Conservation (phyloP, 140 eudicot species). For the Stevia rebaudiana region DNA sequence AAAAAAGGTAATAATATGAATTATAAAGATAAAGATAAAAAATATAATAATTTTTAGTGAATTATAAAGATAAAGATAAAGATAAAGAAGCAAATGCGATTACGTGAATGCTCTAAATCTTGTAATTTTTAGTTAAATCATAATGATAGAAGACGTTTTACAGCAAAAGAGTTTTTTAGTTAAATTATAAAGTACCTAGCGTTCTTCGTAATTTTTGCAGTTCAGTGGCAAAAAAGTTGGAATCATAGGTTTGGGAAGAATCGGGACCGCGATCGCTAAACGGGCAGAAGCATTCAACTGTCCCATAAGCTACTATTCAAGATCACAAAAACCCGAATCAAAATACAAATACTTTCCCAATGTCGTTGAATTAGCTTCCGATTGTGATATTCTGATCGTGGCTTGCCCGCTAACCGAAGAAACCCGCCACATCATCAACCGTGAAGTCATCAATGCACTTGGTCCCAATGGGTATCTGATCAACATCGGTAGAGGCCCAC, state of each 20-base stretch:
- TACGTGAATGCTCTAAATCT: too few relatives aligned
- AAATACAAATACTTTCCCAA: slow-evolving; percentile 50
- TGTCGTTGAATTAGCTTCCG: slow-evolving; percentile 58
- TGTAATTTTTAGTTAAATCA: too few relatives aligned
- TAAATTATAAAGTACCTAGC: neutral
- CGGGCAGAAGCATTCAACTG: slow-evolving; percentile 84
- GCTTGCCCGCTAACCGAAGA: slow-evolving; percentile 66
- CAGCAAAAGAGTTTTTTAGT: neutral
- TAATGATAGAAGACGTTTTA: neutral
- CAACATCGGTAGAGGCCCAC: slow-evolving; percentile 84
- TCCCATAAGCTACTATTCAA: slow-evolving; percentile 62
- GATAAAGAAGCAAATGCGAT: too few relatives aligned
- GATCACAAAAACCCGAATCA: slow-evolving; percentile 46
- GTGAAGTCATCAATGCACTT: slow-evolving; percentile 63
- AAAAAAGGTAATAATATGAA: too few relatives aligned
- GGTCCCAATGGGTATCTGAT: slow-evolving; percentile 67
- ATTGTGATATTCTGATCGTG: slow-evolving; percentile 62
- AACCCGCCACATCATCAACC: slow-evolving; percentile 69
- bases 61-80: too few relatives aligned
- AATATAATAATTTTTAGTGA: too few relatives aligned
- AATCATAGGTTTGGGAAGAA: slow-evolving; percentile 84
- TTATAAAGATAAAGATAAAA: too few relatives aligned
- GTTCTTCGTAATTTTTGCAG: slow-evolving; percentile 26
- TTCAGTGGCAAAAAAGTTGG: slow-evolving; percentile 77
- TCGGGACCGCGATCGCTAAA: slow-evolving; percentile 73